Evolutionary conservation across 2,329 filamentous ascomycete genomes (phyloP).

Genomic region (Pseudomassariella vexata): DNA sequence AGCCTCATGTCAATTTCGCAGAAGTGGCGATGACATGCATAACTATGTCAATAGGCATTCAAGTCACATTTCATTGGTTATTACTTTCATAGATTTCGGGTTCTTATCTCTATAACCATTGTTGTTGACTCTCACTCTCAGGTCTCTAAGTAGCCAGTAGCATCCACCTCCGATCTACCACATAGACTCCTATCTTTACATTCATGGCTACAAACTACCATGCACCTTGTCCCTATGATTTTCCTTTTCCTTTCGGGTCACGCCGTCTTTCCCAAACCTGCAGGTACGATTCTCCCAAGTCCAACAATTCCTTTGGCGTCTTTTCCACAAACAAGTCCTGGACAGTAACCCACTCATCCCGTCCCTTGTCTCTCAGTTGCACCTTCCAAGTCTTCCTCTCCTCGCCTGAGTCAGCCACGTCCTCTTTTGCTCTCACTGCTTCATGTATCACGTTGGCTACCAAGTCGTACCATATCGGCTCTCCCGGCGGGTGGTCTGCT

Average conservation of each 20-base stretch:
- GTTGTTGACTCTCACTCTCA: too few relatives aligned
- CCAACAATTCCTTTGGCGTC: conserved; percentile 81
- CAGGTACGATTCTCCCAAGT: conserved; percentile 89
- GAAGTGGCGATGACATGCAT: too few relatives aligned
- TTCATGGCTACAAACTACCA: too few relatives aligned
- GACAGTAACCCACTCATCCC: conserved; percentile 84
- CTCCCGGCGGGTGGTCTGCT: conserved; percentile 59
- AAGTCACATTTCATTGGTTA: too few relatives aligned
- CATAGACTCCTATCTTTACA: too few relatives aligned
- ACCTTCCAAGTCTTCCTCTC: conserved; percentile 89
- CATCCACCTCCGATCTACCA: too few relatives aligned
- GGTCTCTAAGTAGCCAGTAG: too few relatives aligned
- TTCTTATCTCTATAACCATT: too few relatives aligned
- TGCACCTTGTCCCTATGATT: conserved; percentile 13
- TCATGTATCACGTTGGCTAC: conserved; percentile 92
- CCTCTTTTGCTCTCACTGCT: conserved; percentile 70
- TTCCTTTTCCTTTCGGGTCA: conserved; percentile 36
- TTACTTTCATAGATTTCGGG: too few relatives aligned
- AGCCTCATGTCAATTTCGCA: too few relatives aligned
- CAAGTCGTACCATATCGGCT: conserved; percentile 91
- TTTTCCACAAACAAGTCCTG: conserved; percentile 93
- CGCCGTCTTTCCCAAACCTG: conserved; percentile 92
- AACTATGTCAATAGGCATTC: too few relatives aligned
- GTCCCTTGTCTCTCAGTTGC: conserved; percentile 75
- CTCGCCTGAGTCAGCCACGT: conserved; percentile 85